phyloP scores from a whole-genome alignment of 1,284 basidiomycete species.

The Ustilago crameri region DNA sequence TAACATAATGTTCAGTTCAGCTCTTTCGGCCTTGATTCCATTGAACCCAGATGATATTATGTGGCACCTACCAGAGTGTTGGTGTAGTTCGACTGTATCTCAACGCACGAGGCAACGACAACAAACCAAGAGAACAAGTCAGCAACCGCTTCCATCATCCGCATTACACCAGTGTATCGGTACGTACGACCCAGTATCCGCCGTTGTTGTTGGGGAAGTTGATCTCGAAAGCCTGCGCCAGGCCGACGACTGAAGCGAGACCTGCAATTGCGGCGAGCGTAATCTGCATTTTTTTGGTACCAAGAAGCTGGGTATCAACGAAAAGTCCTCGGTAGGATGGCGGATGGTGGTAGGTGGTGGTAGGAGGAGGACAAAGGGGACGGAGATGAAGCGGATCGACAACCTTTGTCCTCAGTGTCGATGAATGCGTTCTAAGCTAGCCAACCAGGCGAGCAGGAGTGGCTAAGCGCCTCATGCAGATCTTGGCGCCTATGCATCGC shows the following conservation, averaged over 20 bases:
- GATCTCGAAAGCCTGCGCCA: constrained; percentile 48
- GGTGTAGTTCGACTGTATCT: constrained; percentile 44
- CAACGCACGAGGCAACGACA: neutral
- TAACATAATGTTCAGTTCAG: neutral
- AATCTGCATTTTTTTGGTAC: constrained; percentile 30
- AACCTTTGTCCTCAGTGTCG: too few relatives aligned
- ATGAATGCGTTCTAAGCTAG: neutral
- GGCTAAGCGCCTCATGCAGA: neutral
- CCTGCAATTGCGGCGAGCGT: constrained; percentile 14
- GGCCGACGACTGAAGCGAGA: constrained; percentile 29
- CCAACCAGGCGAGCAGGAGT: neutral
- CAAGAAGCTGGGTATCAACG: neutral
- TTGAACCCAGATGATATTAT: too few relatives aligned
- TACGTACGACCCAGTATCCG: constrained; percentile 56
- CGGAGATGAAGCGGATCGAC: neutral
- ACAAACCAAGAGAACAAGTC: neutral
- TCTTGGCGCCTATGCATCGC: neutral
- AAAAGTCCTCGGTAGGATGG: too few relatives aligned
- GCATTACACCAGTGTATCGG: constrained; percentile 6
- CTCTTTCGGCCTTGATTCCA: too few relatives aligned
- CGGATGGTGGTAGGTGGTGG: constrained; percentile 1
- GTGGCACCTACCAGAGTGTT: constrained; percentile 47
- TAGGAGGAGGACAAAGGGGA: neutral
- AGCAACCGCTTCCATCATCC: neutral
- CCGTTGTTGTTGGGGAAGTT: constrained; percentile 51